A percentile compares a stretch with the other conserved stretches of the same genome.
Evolutionary conservation across 192 early-diverging fungal genomes (phyloP).

Genomic region (Coemansia sp.): DNA sequence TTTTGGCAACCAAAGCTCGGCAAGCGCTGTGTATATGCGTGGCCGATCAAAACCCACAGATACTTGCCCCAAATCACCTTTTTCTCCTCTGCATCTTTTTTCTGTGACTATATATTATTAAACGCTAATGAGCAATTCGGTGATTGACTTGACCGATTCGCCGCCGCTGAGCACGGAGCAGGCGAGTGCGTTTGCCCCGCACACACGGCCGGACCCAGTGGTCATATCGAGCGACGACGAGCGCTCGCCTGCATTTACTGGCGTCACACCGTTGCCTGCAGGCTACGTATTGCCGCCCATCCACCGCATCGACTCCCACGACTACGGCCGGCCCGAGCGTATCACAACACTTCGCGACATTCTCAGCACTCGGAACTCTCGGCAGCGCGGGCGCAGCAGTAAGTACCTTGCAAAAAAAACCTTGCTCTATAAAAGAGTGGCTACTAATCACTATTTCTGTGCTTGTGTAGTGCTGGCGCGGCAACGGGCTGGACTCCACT

Average conservation of each 20-base stretch:
- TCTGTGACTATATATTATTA: too few relatives aligned
- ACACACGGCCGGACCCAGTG: neutral
- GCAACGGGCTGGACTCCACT: conserved; percentile 9
- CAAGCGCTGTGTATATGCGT: too few relatives aligned
- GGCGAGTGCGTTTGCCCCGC: neutral
- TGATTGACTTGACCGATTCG: conserved; percentile 39
- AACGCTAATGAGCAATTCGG: conserved; percentile 19
- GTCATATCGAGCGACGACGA: conserved; percentile 44
- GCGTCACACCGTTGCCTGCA: conserved; percentile 22
- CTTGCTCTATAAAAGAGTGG: neutral
- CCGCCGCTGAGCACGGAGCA: conserved; percentile 13
- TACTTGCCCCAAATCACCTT: neutral
- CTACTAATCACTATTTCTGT: neutral
- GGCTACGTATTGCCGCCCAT: conserved; percentile 39
- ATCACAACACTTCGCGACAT: conserved; percentile 45
- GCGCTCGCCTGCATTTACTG: conserved; percentile 1
- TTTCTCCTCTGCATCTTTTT: neutral
- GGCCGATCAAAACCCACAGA: too few relatives aligned
- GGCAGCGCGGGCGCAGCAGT: conserved; percentile 20
- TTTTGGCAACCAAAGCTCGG: too few relatives aligned
- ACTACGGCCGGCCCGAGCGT: conserved; percentile 34
- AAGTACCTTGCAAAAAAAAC: neutral
- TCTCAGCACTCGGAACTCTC: conserved; percentile 26
- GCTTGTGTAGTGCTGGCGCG: conserved; percentile 9
- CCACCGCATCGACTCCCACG: conserved; percentile 10